Base-by-base conservation (phyloP, 805 yeast species). In the Candida tibetensis region DNA sequence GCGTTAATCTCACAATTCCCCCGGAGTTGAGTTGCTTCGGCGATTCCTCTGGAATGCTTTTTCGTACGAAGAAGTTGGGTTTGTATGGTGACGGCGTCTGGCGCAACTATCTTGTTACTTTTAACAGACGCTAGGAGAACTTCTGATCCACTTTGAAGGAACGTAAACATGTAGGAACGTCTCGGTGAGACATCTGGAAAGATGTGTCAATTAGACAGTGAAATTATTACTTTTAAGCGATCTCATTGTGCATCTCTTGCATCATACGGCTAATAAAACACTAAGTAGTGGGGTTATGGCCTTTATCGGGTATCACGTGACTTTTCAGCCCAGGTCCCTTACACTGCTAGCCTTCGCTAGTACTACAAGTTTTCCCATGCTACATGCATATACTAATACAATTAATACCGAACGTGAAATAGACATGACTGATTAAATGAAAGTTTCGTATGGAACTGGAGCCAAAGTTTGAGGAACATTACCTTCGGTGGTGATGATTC, bases 361-460 rank as follows among this genome's bases (percentile, higher is more conserved):
- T n/a, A n/a, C n/a, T n/a, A n/a, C n/a, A n/a, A n/a, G n/a, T 12
- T 13, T 27, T 10, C n/a, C 29, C 29, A 27, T 27, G 15, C 29
- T 27, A 12, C 29, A 27, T 21, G 7, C 9, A 21, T 7, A 7
- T 21, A 21, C 25, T 21, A 21, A 21, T 21, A 21, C 25, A 21
- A 21, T 21, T 21, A 21, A 21, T 21, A 21, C 25, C 25, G 25
- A 21, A 21, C 25, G 25, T 21, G 25, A 21, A 21, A 21, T 21
- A 21, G 25, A 21, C 25, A 21, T 21, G 25, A 31, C 30, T 23
- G 30, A 25, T 85, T 89, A 93, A 79, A 93, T 93, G 85, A 83
- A 91, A 71, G 99, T 93, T 82, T 93, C 99, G 85, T 93, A 93
- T 70, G 99, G 85, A 78, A 88, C 90, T 76, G 99, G 98, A 69